phyloP scores from a whole-genome alignment of 768 basidiomycete species.

The Tephrocybe sp. region DNA sequence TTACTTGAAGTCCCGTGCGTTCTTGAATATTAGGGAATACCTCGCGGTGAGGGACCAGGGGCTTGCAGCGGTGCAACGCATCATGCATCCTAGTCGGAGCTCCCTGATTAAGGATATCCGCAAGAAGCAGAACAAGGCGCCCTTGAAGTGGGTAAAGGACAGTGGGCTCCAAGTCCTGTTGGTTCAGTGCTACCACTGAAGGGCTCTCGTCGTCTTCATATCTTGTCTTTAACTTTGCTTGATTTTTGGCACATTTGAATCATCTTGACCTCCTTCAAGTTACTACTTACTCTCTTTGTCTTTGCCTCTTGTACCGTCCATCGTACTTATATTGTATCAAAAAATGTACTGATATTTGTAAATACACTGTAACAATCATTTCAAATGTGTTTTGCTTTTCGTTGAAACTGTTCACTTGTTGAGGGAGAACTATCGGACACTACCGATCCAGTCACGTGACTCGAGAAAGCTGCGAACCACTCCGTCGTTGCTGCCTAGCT shows the following conservation, averaged over 20 bases:
- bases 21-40: conserved; percentile 74
- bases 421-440: too few relatives aligned
- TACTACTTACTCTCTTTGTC: not conserved
- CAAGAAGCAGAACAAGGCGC: conserved; percentile 40
- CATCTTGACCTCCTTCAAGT: not conserved
- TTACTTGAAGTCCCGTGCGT: conserved; percentile 60
- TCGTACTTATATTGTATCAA: not conserved
- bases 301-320: not conserved
- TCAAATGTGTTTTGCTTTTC: not conserved
- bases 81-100: conserved; percentile 59
- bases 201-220: not conserved
- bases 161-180: conserved; percentile 63
- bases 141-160: conserved; percentile 60
- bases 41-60: conserved; percentile 63
- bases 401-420: too few relatives aligned
- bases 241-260: too few relatives aligned
- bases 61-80: conserved; percentile 52
- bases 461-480: too few relatives aligned
- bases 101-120: conserved; percentile 62
- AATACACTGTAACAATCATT: not conserved
- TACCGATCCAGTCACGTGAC: too few relatives aligned
- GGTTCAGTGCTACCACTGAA: conserved; percentile 44
- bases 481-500: too few relatives aligned
- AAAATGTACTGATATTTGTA: conserved; percentile 6
- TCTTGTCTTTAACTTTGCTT: not conserved